Evolutionary conservation across 768 basidiomycete species (phyloP).

Genomic region (Lyophyllum shimeji): DNA sequence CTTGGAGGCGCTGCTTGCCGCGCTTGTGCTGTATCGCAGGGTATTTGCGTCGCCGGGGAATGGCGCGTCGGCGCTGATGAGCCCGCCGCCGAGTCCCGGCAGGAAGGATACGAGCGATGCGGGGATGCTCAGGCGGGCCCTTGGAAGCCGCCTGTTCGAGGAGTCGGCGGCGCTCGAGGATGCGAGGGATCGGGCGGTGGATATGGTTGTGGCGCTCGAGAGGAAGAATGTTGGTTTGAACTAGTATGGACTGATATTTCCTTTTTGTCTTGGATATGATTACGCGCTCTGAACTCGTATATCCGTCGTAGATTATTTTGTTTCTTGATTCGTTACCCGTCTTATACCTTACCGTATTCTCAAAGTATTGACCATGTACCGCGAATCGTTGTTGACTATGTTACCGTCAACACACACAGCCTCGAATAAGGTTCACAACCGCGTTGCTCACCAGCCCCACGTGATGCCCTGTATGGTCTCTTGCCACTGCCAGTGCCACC

Average conservation of each 20-base stretch:
- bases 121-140: constrained; percentile 47
- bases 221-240: constrained; percentile 26
- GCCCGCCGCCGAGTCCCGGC: constrained; percentile 58
- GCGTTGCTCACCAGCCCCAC: background rate
- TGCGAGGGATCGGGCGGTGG: constrained; percentile 74
- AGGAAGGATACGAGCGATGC: constrained; percentile 29
- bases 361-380: background rate
- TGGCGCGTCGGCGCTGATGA: constrained; percentile 41
- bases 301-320: background rate
- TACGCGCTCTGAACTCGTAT: background rate
- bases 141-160: constrained; percentile 52
- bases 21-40: constrained; percentile 59
- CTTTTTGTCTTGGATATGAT: background rate
- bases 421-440: background rate
- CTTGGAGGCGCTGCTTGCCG: constrained; percentile 52
- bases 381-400: background rate
- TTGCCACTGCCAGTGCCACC: too few relatives aligned
- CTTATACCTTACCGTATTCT: background rate
- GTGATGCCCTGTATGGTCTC: background rate
- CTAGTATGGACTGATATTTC: constrained; percentile 4
- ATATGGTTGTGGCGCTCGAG: constrained; percentile 56
- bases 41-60: constrained; percentile 45
- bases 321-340: background rate
- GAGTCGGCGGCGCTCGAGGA: constrained; percentile 53
- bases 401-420: background rate